Base-by-base conservation (phyloP, 1,139 yeast genomes). In the Ashbya aceris region DNA sequence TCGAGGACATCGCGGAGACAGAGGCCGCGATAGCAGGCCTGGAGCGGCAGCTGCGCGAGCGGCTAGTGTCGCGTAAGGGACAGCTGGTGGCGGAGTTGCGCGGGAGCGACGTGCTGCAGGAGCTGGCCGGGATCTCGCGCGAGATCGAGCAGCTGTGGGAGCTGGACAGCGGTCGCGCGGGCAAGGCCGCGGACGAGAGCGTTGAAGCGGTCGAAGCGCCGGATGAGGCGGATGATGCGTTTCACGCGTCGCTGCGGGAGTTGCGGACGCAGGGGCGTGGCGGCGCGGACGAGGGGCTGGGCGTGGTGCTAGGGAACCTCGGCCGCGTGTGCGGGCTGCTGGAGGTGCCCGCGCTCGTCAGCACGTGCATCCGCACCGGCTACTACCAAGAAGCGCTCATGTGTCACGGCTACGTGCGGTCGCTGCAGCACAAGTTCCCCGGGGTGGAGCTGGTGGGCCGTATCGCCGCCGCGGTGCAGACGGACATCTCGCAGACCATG, bases 341-440 rank as follows among this genome's bases (percentile, higher is more conserved):
- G 48, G 95, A 86, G 55, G 66, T 91, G 28, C 97, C 97, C 0
- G 73, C 93, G 2, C 62, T 89, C 41, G 79, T 93, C 33, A 73
- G 78, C 42, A 77, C 89, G n/a, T 85, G 96, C 61, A 85, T 87
- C 6, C 70, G 77, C 41, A 83, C 83, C 42, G 96, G 96, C 0
- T 84, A 84, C 57, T 91, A 87, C 58, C 84, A 87, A 33, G 96
- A 87, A 54, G 87, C 96, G 6, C 71, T 89, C 20, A 49, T 60
- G 55, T 45, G 61, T 5, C 60, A 57, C 12, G 73, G 81, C 36
- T 77, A 83, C 55, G 76, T 83, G 0, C 74, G 79, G 47, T 71
- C 94, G 39, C 66, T 89, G 32, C 67, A 72, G 1, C 74, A 79
- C 20, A 68, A 94, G 44, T 89, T 81, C 60, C 85, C 86, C 2